phyloP scores from a whole-genome alignment of 345 rosid genomes.

The Populus nigra region DNA sequence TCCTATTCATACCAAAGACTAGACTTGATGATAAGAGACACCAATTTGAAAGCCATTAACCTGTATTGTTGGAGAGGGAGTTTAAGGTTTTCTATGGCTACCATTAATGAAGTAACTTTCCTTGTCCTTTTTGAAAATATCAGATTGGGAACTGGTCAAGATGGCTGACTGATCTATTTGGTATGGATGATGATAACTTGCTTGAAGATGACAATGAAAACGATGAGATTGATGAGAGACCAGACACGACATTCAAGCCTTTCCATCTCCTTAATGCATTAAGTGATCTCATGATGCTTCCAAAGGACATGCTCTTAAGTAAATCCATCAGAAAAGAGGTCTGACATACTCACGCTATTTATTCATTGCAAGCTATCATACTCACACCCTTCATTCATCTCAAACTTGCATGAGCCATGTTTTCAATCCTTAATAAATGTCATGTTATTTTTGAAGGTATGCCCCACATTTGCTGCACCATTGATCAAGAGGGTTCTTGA shows the following conservation, averaged over 20 bases:
- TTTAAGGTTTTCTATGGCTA: not conserved
- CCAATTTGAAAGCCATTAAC: not conserved
- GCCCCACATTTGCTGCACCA: slow-evolving; percentile 70
- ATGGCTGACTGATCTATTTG: slow-evolving; percentile 86
- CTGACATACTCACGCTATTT: not conserved
- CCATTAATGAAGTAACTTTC: not conserved
- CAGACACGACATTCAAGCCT: slow-evolving; percentile 58
- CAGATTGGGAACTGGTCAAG: slow-evolving; percentile 98
- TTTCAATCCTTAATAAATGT: slow-evolving; percentile 10
- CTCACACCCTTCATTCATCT: not conserved
- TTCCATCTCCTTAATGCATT: slow-evolving; percentile 83
- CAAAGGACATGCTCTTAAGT: slow-evolving; percentile 86
- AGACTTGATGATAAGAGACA: no score
- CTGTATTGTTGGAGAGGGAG: not conserved
- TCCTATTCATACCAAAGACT: no score
- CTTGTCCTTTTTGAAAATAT: slow-evolving; percentile 18
- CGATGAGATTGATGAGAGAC: slow-evolving; percentile 36
- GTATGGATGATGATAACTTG: slow-evolving; percentile 60
- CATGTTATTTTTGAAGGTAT: slow-evolving; percentile 53
- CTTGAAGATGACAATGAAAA: slow-evolving; percentile 36
- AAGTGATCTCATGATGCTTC: slow-evolving; percentile 98
- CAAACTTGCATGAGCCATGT: not conserved
- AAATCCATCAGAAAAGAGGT: slow-evolving; percentile 81
- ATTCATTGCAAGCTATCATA: not conserved
- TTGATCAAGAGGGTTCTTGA: slow-evolving; percentile 77